These are phyloP conservation scores for Microcyclospora tardicrescens DNA, from an alignment of 2,329 filamentous ascomycete species.

Conservation along the genomic window DNA sequence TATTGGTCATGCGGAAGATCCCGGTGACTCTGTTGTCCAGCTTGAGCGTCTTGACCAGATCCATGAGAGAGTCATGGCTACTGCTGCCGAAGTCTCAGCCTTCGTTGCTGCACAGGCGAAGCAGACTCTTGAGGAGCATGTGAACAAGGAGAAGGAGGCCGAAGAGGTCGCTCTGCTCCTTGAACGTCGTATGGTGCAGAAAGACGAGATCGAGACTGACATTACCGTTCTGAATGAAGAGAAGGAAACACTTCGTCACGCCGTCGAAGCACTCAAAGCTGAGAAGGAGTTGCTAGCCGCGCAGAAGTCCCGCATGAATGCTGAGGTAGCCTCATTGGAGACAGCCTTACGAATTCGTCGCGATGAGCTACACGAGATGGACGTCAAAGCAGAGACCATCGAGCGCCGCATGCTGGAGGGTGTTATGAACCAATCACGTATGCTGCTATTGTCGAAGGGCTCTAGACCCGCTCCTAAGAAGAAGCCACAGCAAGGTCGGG, in stretches of 20 bases:
- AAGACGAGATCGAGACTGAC: slow-evolving; percentile 43
- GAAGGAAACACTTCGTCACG: slow-evolving; percentile 36
- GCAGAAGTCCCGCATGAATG: slow-evolving; percentile 67
- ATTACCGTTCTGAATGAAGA: slow-evolving; percentile 33
- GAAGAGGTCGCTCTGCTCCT: slow-evolving; percentile 71
- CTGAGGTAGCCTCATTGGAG: slow-evolving; percentile 81
- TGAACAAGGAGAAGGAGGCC: slow-evolving; percentile 64
- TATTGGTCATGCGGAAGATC: slow-evolving; percentile 50
- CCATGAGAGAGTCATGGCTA: slow-evolving; percentile 72
- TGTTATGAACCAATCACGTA: slow-evolving; percentile 88
- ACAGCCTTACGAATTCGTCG: slow-evolving; percentile 78
- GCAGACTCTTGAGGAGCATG: slow-evolving; percentile 62
- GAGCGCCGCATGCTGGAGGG: slow-evolving; percentile 90
- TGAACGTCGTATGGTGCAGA: slow-evolving; percentile 58
- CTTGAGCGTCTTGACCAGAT: slow-evolving; percentile 79
- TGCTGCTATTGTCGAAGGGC: slow-evolving; percentile 64
- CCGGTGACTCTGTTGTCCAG: slow-evolving; percentile 58
- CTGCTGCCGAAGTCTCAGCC: slow-evolving; percentile 68
- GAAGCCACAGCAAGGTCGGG: slow-evolving; percentile 27
- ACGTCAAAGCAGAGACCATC: slow-evolving; percentile 71
- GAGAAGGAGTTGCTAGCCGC: slow-evolving; percentile 65
- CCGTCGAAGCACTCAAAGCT: slow-evolving; percentile 45
- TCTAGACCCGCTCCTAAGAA: slow-evolving; percentile 29
- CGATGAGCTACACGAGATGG: slow-evolving; percentile 86
- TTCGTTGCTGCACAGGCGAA: slow-evolving; percentile 69